Percentiles rank a stretch among this genome's conserved stretches.
These are phyloP conservation scores for Neurospora sp. DNA, from an alignment of 495 filamentous ascomycete genomes.

Conservation along the genomic window DNA sequence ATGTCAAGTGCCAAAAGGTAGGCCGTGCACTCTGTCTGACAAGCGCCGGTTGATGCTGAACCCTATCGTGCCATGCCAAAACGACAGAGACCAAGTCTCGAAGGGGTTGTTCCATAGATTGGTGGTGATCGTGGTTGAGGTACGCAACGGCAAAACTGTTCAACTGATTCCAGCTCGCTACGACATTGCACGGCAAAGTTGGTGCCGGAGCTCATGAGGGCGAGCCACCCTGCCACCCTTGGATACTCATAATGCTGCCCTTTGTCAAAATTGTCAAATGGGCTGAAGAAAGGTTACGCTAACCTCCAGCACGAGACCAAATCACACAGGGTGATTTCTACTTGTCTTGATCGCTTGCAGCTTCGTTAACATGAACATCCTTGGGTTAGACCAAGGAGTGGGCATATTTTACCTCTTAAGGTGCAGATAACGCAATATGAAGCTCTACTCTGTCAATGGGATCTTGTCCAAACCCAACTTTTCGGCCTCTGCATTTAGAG, in stretches of 20 bases:
- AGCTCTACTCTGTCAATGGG: background rate
- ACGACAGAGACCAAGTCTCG: background rate
- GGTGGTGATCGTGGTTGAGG: background rate
- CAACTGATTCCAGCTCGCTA: background rate
- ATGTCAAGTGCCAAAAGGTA: background rate
- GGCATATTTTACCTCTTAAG: background rate
- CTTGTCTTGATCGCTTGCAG: background rate
- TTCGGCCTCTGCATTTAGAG: slow-evolving; percentile 57
- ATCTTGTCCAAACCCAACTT: slow-evolving; percentile 30
- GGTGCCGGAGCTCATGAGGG: background rate
- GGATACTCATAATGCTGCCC: background rate
- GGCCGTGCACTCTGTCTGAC: background rate
- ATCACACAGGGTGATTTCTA: background rate
- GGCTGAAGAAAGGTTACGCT: background rate
- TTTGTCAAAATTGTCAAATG: background rate
- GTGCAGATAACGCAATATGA: background rate
- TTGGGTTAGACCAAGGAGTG: background rate
- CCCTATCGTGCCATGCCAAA: background rate
- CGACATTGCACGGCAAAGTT: background rate
- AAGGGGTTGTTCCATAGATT: background rate
- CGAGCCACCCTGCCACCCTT: background rate
- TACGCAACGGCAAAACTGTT: background rate
- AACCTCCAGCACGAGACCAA: background rate
- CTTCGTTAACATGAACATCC: no score
- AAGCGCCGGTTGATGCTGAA: background rate